Conservation (phyloP, 2,329 filamentous ascomycete species). For the Coniella lustricola region DNA sequence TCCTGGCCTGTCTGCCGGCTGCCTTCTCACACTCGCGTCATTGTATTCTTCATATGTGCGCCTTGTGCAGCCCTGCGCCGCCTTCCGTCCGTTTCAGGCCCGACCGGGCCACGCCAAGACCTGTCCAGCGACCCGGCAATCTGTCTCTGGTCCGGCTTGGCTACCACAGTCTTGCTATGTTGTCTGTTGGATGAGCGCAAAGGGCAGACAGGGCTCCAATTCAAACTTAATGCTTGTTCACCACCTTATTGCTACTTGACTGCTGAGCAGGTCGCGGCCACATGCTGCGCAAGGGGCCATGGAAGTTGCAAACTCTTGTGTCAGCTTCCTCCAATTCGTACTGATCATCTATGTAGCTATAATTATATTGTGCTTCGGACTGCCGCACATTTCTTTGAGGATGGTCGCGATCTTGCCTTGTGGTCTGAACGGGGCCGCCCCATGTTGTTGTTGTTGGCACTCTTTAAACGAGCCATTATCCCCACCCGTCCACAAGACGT, state of each 20-base stretch:
- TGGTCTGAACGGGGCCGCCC: too few species aligned
- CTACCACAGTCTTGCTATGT: background rate
- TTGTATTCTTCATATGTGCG: background rate
- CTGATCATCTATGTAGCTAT: background rate
- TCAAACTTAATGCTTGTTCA: too few species aligned
- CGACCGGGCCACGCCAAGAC: background rate
- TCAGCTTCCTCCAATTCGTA: conserved; percentile 1
- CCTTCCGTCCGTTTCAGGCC: background rate
- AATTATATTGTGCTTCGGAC: background rate
- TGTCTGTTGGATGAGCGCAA: too few species aligned
- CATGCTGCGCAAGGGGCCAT: background rate
- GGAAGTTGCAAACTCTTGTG: background rate
- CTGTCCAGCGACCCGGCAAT: background rate
- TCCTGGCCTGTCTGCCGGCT: too few species aligned
- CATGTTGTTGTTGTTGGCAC: too few species aligned
- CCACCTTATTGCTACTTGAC: background rate
- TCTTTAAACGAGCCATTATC: conserved; percentile 8
- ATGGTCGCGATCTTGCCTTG: too few species aligned
- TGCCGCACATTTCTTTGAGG: background rate
- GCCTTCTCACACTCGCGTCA: background rate
- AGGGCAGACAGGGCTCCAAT: too few species aligned
- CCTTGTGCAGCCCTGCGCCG: background rate
- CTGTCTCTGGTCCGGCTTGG: background rate
- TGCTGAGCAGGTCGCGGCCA: conserved; percentile 1
- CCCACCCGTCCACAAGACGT: background rate